Conservation (phyloP, 164 flowering plant species). For the Santalum album region DNA sequence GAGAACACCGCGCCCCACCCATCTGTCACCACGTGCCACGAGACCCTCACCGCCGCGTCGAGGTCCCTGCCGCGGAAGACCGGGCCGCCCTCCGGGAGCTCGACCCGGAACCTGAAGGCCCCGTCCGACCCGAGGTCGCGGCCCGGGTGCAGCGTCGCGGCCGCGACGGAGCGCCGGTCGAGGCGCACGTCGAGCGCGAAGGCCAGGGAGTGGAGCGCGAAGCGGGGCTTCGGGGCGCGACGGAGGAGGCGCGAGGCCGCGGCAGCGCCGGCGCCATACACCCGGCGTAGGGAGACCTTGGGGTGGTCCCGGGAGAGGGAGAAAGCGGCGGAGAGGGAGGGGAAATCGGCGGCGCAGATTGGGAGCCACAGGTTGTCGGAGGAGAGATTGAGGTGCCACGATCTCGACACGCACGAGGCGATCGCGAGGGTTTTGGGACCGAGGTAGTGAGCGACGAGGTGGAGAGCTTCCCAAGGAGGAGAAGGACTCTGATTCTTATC, state of each 20-base stretch:
- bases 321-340: slow-evolving; percentile 33
- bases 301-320: slow-evolving; percentile 20
- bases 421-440: slow-evolving; percentile 45
- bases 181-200: slow-evolving; percentile 32
- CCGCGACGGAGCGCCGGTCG: background rate
- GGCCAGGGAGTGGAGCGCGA: slow-evolving; percentile 28
- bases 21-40: slow-evolving; percentile 43
- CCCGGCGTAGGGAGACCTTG: slow-evolving; percentile 35
- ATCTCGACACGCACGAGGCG: slow-evolving; percentile 47
- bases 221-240: slow-evolving; percentile 28
- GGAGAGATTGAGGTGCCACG: slow-evolving; percentile 46
- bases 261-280: slow-evolving; percentile 27
- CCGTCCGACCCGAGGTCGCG: slow-evolving; percentile 16
- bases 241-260: slow-evolving; percentile 18
- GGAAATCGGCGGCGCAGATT: slow-evolving; percentile 33
- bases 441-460: slow-evolving; percentile 30
- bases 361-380: slow-evolving; percentile 53
- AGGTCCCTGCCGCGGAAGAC: background rate
- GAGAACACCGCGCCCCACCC: slow-evolving; percentile 43
- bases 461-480: slow-evolving; percentile 41
- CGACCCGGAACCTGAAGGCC: slow-evolving; percentile 36
- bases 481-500: too few relatives aligned
- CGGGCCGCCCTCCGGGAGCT: background rate
- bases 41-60: slow-evolving; percentile 28
- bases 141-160: slow-evolving; percentile 14